Conservation (phyloP, 2,329 filamentous ascomycete genomes). For the Phoma sp. region DNA sequence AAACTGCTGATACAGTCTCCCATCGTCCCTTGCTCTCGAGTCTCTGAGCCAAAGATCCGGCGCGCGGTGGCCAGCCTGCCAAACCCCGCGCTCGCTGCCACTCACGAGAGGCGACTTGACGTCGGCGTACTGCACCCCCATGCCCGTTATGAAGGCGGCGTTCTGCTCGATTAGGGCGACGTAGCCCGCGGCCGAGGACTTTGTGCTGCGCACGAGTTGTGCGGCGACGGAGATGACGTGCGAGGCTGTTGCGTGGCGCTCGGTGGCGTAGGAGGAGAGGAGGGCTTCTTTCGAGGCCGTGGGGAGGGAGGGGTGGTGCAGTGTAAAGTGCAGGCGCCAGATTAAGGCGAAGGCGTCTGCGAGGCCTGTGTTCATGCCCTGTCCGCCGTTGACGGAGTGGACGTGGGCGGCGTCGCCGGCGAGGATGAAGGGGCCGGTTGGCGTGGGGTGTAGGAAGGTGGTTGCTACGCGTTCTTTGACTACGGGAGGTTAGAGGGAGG, state of each 20-base stretch:
- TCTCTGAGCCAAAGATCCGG: constrained; percentile 24
- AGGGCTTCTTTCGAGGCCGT: not conserved
- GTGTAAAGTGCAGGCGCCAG: constrained; percentile 21
- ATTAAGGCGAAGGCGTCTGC: constrained; percentile 26
- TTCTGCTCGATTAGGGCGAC: constrained; percentile 57
- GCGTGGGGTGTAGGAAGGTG: constrained; percentile 20
- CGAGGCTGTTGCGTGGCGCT: constrained; percentile 53
- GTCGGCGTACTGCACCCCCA: constrained; percentile 53
- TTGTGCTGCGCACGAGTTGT: constrained; percentile 54
- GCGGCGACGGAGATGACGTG: constrained; percentile 58
- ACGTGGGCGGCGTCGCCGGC: constrained; percentile 31
- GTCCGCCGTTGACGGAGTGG: constrained; percentile 31
- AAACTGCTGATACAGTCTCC: constrained; percentile 15
- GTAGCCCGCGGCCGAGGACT: constrained; percentile 54
- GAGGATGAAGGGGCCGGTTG: constrained; percentile 22
- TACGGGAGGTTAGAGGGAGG: not conserved
- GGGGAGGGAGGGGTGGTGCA: constrained; percentile 5
- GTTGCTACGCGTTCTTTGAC: constrained; percentile 29
- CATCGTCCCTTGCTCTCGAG: not conserved
- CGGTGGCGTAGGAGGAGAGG: constrained; percentile 54
- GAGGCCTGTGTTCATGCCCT: constrained; percentile 32
- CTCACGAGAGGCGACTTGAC: constrained; percentile 46
- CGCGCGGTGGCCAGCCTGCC: constrained; percentile 36
- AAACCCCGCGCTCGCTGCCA: constrained; percentile 45
- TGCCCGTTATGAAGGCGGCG: constrained; percentile 58